Evolutionary conservation across 306 rosid genomes (phyloP).

Genomic region (Potentilla sterilis): DNA sequence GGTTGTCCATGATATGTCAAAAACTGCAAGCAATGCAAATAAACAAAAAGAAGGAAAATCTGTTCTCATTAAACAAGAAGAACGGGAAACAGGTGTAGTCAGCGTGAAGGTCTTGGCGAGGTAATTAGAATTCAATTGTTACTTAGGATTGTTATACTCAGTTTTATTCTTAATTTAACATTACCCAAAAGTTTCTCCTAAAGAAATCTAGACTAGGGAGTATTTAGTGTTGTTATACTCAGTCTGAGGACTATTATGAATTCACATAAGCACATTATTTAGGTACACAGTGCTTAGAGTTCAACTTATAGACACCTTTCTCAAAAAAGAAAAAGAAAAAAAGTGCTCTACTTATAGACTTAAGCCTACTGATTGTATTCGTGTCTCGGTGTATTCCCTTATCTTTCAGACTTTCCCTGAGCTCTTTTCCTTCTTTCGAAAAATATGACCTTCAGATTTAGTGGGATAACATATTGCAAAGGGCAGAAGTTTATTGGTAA

Average conservation of each 20-base stretch:
- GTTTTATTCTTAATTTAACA: neutral
- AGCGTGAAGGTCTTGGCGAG: conserved; percentile 77
- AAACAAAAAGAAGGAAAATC: conserved; percentile 64
- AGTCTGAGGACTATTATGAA: neutral
- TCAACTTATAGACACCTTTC: neutral
- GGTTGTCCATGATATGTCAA: conserved; percentile 32
- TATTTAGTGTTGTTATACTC: neutral
- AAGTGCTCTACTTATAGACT: neutral
- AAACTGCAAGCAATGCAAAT: conserved; percentile 36
- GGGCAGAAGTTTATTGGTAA: neutral
- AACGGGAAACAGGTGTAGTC: conserved; percentile 82
- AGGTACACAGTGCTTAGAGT: neutral
- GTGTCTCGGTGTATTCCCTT: neutral
- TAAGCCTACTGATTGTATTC: neutral
- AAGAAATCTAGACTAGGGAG: neutral
- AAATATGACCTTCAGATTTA: neutral
- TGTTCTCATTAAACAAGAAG: conserved; percentile 78
- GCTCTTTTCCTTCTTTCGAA: neutral
- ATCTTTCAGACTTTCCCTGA: neutral
- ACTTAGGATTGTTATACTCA: neutral
- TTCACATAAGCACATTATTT: neutral
- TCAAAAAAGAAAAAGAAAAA: too few relatives aligned
- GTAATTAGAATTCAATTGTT: conserved; percentile 30
- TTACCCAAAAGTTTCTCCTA: neutral
- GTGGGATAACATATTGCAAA: neutral